A percentile compares a stretch with the other conserved stretches of the same genome.
Conservation (phyloP, 2,329 filamentous ascomycete genomes). For the Chalaropsis ovoidea region DNA sequence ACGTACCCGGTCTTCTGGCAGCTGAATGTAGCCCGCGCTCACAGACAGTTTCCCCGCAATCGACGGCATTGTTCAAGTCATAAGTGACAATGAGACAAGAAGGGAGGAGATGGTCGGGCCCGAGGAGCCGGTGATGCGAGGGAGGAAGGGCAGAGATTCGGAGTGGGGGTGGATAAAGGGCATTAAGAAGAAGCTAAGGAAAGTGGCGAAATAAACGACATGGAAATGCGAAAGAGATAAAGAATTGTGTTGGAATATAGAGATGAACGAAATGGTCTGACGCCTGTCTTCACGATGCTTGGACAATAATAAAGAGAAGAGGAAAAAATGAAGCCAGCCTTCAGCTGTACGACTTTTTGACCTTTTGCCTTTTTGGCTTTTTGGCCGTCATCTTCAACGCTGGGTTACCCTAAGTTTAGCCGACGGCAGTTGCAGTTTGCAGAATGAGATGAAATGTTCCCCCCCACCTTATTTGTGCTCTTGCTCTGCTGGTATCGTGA, state of each 20-base stretch:
- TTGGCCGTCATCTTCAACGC: not conserved
- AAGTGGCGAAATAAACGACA: not conserved
- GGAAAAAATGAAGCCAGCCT: not conserved
- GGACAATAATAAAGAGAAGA: not conserved
- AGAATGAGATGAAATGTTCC: not conserved
- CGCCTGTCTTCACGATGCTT: too few relatives aligned
- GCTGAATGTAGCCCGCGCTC: not conserved
- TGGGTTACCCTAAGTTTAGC: constrained; percentile 5
- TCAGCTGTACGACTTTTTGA: too few relatives aligned
- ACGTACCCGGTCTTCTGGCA: not conserved
- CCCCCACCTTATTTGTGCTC: too few relatives aligned
- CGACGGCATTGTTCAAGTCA: not conserved
- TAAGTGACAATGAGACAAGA: not conserved
- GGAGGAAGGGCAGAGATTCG: too few relatives aligned
- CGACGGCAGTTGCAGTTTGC: not conserved
- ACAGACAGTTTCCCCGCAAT: not conserved
- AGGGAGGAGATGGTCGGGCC: not conserved
- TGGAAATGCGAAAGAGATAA: not conserved
- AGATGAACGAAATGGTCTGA: not conserved
- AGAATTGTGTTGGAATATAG: not conserved
- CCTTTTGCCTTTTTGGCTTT: not conserved
- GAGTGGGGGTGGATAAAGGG: too few relatives aligned
- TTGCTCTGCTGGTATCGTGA: too few relatives aligned
- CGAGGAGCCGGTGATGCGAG: too few relatives aligned
- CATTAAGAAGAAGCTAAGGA: not conserved